Evolutionary conservation across 352 stramenopile genomes (phyloP).

Genomic region (Phytophthora ohioensis): DNA sequence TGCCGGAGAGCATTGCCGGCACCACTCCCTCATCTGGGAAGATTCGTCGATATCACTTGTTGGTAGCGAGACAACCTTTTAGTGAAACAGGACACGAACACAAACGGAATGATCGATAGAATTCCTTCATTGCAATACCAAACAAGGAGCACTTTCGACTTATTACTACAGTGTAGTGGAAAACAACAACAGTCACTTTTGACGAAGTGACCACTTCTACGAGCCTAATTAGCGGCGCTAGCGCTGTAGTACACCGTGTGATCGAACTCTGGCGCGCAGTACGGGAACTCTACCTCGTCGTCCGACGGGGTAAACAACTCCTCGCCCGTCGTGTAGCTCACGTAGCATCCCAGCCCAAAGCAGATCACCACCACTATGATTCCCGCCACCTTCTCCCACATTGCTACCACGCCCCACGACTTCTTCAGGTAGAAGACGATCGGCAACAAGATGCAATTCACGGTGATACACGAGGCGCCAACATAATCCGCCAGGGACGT

Average conservation of each 20-base stretch:
- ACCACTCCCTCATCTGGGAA: no score
- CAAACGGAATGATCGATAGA: no score
- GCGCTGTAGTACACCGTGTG: conserved; percentile 43
- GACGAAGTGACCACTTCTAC: no score
- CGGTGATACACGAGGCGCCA: conserved; percentile 46
- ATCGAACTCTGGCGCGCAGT: conserved; percentile 39
- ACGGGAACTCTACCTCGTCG: conserved; percentile 31
- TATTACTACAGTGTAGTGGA: no score
- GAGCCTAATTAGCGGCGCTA: no score
- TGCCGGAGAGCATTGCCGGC: background rate
- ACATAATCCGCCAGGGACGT: conserved; percentile 46
- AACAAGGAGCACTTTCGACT: no score
- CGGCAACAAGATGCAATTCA: conserved; percentile 49
- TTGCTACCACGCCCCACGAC: conserved; percentile 16
- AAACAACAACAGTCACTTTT: no score
- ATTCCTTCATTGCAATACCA: no score
- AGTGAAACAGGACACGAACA: no score
- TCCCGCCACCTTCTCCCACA: conserved; percentile 22
- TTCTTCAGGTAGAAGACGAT: conserved; percentile 46
- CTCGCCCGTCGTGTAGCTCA: conserved; percentile 32
- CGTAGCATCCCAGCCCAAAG: conserved; percentile 23
- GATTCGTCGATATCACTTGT: no score
- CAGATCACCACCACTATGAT: conserved; percentile 26
- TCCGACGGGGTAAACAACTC: conserved; percentile 20
- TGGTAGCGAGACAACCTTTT: no score